A percentile compares a stretch with the other conserved stretches of the same genome.
phyloP scores from a whole-genome alignment of 345 rosid genomes.

The Syzygium aqueum region DNA sequence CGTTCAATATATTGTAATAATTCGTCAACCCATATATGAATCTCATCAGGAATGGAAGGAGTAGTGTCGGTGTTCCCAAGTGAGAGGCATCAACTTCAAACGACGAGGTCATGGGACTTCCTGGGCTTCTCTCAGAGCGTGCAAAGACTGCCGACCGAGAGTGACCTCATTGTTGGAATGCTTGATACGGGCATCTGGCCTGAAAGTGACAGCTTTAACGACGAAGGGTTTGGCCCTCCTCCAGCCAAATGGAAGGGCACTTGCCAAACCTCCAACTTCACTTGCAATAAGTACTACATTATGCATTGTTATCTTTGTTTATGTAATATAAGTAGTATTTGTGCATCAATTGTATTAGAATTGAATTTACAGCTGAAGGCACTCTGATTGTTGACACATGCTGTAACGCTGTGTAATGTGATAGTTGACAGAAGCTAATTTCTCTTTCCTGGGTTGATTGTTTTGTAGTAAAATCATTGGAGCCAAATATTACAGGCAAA shows the following conservation, averaged over 20 bases:
- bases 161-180: conserved; percentile 11
- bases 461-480: neutral
- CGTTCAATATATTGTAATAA: neutral
- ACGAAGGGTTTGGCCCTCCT: conserved; percentile 11
- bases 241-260: conserved; percentile 23
- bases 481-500: neutral
- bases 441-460: neutral
- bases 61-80: conserved; percentile 28
- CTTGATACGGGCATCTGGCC: conserved; percentile 28
- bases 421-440: neutral
- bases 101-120: conserved; percentile 32
- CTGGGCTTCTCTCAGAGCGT: conserved; percentile 11
- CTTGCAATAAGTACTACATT: conserved; percentile 45
- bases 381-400: no score
- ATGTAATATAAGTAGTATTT: neutral
- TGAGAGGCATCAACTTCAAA: conserved; percentile 14
- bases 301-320: neutral
- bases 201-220: conserved; percentile 12
- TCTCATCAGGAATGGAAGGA: conserved; percentile 15
- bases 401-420: no score
- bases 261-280: conserved; percentile 25
- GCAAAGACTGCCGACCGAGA: neutral
- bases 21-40: neutral
- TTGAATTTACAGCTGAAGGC: no score
- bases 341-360: neutral